Evolutionary conservation across 495 filamentous ascomycete genomes (phyloP).

Genomic region (Xylona heveae): DNA sequence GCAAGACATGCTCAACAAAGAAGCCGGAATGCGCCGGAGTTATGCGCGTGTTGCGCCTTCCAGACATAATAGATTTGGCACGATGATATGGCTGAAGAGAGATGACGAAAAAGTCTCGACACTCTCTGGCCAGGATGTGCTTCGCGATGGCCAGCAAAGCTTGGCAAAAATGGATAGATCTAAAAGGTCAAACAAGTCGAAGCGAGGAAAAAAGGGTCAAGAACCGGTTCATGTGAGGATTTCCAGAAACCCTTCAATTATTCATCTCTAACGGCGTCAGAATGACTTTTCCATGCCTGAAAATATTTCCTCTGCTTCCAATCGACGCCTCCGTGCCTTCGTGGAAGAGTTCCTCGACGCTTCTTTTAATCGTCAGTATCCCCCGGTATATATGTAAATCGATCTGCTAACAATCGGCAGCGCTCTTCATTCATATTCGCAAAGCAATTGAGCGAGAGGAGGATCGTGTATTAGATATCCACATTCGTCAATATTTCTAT

Average conservation of each 20-base stretch:
- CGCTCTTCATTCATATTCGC: slow-evolving; percentile 67
- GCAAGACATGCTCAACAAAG: slow-evolving; percentile 47
- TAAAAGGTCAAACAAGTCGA: slow-evolving; percentile 79
- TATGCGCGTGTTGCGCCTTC: slow-evolving; percentile 67
- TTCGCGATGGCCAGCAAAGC: slow-evolving; percentile 51
- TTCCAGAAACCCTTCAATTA: not conserved
- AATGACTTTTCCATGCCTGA: slow-evolving; percentile 59
- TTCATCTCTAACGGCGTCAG: not conserved
- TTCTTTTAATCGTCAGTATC: slow-evolving; percentile 52
- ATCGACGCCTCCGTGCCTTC: slow-evolving; percentile 52
- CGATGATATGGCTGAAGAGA: slow-evolving; percentile 91
- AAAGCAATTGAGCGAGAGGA: slow-evolving; percentile 83
- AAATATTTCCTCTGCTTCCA: slow-evolving; percentile 42
- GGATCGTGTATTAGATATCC: slow-evolving; percentile 52
- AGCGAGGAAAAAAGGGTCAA: slow-evolving; percentile 39
- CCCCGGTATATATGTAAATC: not conserved
- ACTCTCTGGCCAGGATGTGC: slow-evolving; percentile 67
- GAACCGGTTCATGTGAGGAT: slow-evolving; percentile 16
- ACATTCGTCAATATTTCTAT: slow-evolving; percentile 76
- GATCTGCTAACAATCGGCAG: not conserved
- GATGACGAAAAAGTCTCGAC: slow-evolving; percentile 58
- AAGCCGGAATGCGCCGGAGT: slow-evolving; percentile 55
- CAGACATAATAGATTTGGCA: slow-evolving; percentile 84
- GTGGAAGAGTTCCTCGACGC: slow-evolving; percentile 91
- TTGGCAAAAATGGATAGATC: slow-evolving; percentile 71